A percentile compares a stretch with the other conserved stretches of the same genome.
phyloP scores from a whole-genome alignment of 1,139 yeast species.

The Yamadazyma aaseri region DNA sequence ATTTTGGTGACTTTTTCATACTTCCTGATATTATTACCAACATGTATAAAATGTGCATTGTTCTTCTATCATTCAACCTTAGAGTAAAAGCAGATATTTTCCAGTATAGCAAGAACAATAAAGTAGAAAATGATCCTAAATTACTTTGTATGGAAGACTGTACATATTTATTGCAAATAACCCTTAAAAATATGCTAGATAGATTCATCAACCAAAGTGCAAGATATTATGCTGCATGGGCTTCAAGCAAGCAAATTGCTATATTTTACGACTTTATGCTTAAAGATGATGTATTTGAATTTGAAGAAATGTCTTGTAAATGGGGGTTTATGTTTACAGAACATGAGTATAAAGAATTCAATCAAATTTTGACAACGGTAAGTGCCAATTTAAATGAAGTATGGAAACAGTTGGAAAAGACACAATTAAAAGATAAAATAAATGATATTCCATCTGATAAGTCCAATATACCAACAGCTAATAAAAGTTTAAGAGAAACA shows the following conservation, averaged over 20 bases:
- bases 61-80: conserved; percentile 8
- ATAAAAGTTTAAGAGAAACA: background rate
- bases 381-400: background rate
- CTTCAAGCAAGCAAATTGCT: conserved; percentile 31
- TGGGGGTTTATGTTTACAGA: conserved; percentile 6
- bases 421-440: background rate
- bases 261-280: conserved; percentile 23
- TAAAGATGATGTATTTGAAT: conserved; percentile 23
- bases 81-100: conserved; percentile 6
- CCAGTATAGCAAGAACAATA: background rate
- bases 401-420: background rate
- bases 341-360: background rate
- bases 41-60: conserved; percentile 1
- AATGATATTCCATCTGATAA: background rate
- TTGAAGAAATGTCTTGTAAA: background rate
- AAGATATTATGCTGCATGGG: conserved; percentile 45
- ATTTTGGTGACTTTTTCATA: background rate
- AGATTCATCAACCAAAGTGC: conserved; percentile 30
- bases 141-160: background rate
- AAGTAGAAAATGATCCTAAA: conserved; percentile 5
- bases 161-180: conserved; percentile 12
- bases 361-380: background rate
- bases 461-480: background rate
- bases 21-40: conserved; percentile 20
- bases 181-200: conserved; percentile 21